Conservation (phyloP, 805 yeast genomes). For the Cephaloascus fragrans region DNA sequence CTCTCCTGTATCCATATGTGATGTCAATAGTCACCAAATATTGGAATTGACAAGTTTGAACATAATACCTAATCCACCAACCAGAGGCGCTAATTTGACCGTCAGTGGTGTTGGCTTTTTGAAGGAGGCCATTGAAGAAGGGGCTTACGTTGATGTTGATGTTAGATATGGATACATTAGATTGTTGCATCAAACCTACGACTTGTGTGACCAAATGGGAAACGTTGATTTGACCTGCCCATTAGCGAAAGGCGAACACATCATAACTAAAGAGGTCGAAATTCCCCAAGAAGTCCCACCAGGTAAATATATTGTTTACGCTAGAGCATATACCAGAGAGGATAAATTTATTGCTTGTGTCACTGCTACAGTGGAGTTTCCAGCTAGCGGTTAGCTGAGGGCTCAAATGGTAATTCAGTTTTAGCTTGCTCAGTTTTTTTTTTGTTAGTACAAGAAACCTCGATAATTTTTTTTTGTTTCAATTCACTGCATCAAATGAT, state of each 20-base stretch:
- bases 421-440: no score
- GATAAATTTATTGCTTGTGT: slow-evolving; percentile 81
- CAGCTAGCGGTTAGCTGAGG: slow-evolving; percentile 16
- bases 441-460: no score
- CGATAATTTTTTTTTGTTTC: no score
- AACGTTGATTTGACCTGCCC: slow-evolving; percentile 88
- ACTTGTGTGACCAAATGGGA: slow-evolving; percentile 78
- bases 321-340: slow-evolving; percentile 81
- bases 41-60: slow-evolving; percentile 50
- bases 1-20: slow-evolving; percentile 79
- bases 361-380: slow-evolving; percentile 58
- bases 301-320: slow-evolving; percentile 78
- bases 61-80: slow-evolving; percentile 82
- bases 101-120: slow-evolving; percentile 67
- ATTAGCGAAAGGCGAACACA: slow-evolving; percentile 55
- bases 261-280: slow-evolving; percentile 61
- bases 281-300: slow-evolving; percentile 93
- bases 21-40: slow-evolving; percentile 50
- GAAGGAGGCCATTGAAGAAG: slow-evolving; percentile 50
- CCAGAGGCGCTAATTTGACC: slow-evolving; percentile 74
- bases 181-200: slow-evolving; percentile 81
- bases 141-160: slow-evolving; percentile 91
- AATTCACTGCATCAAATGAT: no score
- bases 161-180: slow-evolving; percentile 90
- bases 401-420: no score